Conservation (phyloP, 768 basidiomycete genomes). For the Suillus cothurnatus region DNA sequence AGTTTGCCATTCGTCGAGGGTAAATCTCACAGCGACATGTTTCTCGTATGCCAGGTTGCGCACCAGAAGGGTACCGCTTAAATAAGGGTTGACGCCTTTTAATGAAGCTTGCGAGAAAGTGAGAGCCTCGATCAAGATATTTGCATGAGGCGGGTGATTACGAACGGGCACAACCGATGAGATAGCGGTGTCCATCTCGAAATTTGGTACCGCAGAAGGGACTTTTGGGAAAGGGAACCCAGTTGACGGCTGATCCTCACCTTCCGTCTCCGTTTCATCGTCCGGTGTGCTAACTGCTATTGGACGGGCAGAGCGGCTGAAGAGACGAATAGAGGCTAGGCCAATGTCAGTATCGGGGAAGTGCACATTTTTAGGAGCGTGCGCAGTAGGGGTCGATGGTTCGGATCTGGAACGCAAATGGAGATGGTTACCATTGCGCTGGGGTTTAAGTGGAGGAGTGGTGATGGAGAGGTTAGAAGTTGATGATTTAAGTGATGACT, state of each 20-base stretch:
- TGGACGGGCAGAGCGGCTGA: slow-evolving; percentile 69
- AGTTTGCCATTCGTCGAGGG: slow-evolving; percentile 93
- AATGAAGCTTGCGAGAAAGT: slow-evolving; percentile 23
- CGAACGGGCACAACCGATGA: slow-evolving; percentile 18
- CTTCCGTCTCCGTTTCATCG: slow-evolving; percentile 51
- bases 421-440: slow-evolving; percentile 4
- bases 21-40: slow-evolving; percentile 82
- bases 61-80: slow-evolving; percentile 80
- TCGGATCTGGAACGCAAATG: slow-evolving; percentile 50
- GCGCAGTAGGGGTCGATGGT: slow-evolving; percentile 55
- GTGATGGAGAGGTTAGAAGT: slow-evolving; percentile 21
- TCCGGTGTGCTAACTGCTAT: slow-evolving; percentile 45
- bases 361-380: slow-evolving; percentile 79
- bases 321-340: slow-evolving; percentile 63
- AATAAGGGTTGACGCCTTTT: slow-evolving; percentile 29
- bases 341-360: slow-evolving; percentile 72
- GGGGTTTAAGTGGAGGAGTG: background rate
- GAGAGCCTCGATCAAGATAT: slow-evolving; percentile 43
- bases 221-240: slow-evolving; percentile 31
- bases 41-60: slow-evolving; percentile 89
- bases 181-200: slow-evolving; percentile 24
- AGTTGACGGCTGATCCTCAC: slow-evolving; percentile 17
- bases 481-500: slow-evolving; percentile 74
- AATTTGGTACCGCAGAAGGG: slow-evolving; percentile 15
- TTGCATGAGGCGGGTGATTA: slow-evolving; percentile 17